Conservation (phyloP, 495 filamentous ascomycete species). For the Monascus purpureus region DNA sequence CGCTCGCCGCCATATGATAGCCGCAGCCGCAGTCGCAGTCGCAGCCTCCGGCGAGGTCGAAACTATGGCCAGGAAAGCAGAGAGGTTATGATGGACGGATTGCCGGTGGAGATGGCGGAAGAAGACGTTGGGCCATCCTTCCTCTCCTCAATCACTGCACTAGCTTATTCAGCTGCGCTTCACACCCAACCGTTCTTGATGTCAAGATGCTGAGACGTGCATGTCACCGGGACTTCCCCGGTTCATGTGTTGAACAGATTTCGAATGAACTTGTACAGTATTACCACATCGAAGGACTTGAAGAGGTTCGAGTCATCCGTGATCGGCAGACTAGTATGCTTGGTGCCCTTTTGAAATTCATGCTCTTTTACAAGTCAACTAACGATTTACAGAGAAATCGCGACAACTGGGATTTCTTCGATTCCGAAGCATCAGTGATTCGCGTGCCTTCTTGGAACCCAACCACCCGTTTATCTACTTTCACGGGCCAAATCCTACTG, state of each 20-base stretch:
- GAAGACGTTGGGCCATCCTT: conserved; percentile 45
- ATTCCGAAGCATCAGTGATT: conserved; percentile 44
- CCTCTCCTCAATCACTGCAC: conserved; percentile 11
- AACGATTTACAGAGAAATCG: conserved; percentile 34
- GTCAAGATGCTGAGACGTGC: conserved; percentile 32
- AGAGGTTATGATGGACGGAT: conserved; percentile 49
- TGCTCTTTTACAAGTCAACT: neutral
- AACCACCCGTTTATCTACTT: conserved; percentile 52
- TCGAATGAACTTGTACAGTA: conserved; percentile 43
- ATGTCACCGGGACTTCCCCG: conserved; percentile 17
- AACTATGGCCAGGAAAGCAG: conserved; percentile 37
- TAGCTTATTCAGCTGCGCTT: conserved; percentile 5
- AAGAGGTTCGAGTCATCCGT: conserved; percentile 52
- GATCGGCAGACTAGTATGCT: conserved; percentile 50
- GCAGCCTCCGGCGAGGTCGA: conserved; percentile 26
- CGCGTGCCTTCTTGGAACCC: conserved; percentile 50
- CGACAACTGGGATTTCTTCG: conserved; percentile 55
- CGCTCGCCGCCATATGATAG: conserved; percentile 31
- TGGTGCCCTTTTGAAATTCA: neutral
- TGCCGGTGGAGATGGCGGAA: conserved; percentile 45
- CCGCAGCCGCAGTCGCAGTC: conserved; percentile 27
- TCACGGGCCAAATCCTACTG: conserved; percentile 29
- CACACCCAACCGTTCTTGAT: conserved; percentile 8
- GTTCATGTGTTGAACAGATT: conserved; percentile 37
- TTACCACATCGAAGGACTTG: conserved; percentile 43